Conservation (phyloP, 352 stramenopile species). For the Globisporangium megalacanthum region DNA sequence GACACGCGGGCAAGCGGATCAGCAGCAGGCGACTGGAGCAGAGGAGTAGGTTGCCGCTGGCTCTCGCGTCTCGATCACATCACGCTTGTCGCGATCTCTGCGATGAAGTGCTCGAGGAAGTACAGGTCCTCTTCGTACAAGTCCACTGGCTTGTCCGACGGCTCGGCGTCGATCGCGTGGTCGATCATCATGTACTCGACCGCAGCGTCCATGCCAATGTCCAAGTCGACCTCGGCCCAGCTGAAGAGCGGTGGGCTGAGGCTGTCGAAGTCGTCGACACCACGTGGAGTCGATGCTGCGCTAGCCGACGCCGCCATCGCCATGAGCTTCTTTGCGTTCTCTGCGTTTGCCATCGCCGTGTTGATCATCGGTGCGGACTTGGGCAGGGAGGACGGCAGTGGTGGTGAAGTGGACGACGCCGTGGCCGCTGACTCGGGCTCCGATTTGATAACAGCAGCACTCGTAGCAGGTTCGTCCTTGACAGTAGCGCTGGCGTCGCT, state of each 20-base stretch:
- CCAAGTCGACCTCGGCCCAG: constrained; percentile 71
- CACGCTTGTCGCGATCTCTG: constrained; percentile 52
- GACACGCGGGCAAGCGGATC: too few relatives aligned
- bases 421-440: not conserved
- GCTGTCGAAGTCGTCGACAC: constrained; percentile 43
- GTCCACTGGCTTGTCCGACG: constrained; percentile 64
- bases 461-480: constrained; percentile 1
- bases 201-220: constrained; percentile 62
- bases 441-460: too few relatives aligned
- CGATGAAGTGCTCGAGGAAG: constrained; percentile 80
- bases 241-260: constrained; percentile 35
- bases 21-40: not conserved
- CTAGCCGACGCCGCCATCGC: not conserved
- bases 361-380: constrained; percentile 14
- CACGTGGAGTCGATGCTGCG: constrained; percentile 20
- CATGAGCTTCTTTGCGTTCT: constrained; percentile 17
- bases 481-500: not conserved
- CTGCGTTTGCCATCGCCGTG: constrained; percentile 12
- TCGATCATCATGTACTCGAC: constrained; percentile 80
- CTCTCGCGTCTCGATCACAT: constrained; percentile 11
- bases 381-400: not conserved
- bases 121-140: constrained; percentile 76
- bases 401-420: too few relatives aligned
- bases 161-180: constrained; percentile 67
- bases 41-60: not conserved